Percentiles rank a stretch among this genome's conserved stretches.
Conservation (phyloP, 345 rosid species). For the Linum usitatissimum region DNA sequence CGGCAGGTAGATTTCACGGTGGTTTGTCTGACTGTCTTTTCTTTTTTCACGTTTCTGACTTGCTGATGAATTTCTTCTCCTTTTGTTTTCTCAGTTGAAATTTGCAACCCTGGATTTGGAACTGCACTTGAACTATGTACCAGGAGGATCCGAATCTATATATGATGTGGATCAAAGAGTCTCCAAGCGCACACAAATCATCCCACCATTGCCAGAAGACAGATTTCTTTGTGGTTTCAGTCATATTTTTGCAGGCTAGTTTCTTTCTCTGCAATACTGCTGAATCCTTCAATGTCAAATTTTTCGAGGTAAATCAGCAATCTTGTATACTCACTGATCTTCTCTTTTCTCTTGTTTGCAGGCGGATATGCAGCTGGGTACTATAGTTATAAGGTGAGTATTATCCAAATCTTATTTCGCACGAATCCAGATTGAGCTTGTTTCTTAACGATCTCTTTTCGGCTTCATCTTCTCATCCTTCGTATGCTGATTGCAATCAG, state of each 20-base stretch:
- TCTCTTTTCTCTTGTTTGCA: constrained; percentile 18
- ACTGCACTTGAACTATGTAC: constrained; percentile 55
- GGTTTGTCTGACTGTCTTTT: constrained; percentile 8
- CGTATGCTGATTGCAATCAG: background rate
- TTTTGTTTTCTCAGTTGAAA: constrained; percentile 39
- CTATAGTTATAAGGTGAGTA: constrained; percentile 82
- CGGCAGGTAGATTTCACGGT: constrained; percentile 51
- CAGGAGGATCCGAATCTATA: constrained; percentile 64
- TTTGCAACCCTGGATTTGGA: constrained; percentile 69
- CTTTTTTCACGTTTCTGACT: background rate
- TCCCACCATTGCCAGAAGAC: constrained; percentile 78
- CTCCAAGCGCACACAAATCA: constrained; percentile 48
- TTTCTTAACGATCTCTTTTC: no score
- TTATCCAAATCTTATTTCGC: background rate
- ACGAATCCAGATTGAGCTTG: background rate
- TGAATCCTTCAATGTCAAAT: constrained; percentile 1
- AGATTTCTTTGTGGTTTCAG: constrained; percentile 72
- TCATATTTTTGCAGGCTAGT: constrained; percentile 76
- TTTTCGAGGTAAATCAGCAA: constrained; percentile 7
- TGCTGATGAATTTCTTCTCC: background rate
- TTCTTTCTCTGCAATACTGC: constrained; percentile 6
- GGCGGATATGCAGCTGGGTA: constrained; percentile 97
- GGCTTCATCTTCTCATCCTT: background rate
- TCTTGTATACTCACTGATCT: background rate
- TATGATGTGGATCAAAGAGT: constrained; percentile 71